A percentile compares a stretch with the other conserved stretches of the same genome.
These are phyloP conservation scores for Canavalia gladiata DNA, from an alignment of 306 rosid species.

Conservation along the genomic window DNA sequence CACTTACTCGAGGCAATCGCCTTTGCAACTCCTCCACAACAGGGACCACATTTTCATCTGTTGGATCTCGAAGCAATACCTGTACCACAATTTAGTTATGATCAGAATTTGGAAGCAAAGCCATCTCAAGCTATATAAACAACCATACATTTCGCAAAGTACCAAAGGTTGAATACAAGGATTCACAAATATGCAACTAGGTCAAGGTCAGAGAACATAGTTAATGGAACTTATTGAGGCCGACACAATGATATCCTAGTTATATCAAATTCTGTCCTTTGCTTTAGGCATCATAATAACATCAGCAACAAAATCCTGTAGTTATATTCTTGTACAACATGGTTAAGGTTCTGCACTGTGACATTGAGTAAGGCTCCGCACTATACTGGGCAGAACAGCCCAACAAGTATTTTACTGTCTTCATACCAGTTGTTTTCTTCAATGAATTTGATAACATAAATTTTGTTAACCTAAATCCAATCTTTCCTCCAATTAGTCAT, in stretches of 20 bases:
- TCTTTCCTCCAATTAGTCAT: conserved; percentile 6
- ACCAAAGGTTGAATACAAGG: conserved; percentile 18
- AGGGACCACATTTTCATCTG: conserved; percentile 82
- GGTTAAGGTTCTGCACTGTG: conserved; percentile 7
- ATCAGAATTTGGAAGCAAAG: conserved; percentile 26
- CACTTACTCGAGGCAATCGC: conserved; percentile 68
- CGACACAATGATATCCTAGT: conserved; percentile 12
- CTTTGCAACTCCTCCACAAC: conserved; percentile 92
- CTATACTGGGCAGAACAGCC: neutral
- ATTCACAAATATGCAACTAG: conserved; percentile 19
- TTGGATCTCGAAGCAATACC: conserved; percentile 91
- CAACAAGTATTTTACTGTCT: conserved; percentile 32
- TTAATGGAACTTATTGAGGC: conserved; percentile 32
- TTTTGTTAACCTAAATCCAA: neutral
- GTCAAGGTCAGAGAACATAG: conserved; percentile 14
- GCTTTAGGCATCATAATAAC: conserved; percentile 4
- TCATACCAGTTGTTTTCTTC: conserved; percentile 11
- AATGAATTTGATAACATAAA: conserved; percentile 14
- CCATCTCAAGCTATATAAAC: conserved; percentile 36
- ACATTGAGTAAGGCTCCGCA: too few relatives aligned
- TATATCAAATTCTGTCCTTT: neutral
- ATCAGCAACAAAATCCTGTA: conserved; percentile 10
- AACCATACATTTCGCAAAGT: conserved; percentile 17
- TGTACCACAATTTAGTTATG: conserved; percentile 51
- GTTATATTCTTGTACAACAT: neutral